A percentile compares a stretch with the other conserved stretches of the same genome.
phyloP scores from a whole-genome alignment of 73 alveolate genomes.

The Uronychia setigera region DNA sequence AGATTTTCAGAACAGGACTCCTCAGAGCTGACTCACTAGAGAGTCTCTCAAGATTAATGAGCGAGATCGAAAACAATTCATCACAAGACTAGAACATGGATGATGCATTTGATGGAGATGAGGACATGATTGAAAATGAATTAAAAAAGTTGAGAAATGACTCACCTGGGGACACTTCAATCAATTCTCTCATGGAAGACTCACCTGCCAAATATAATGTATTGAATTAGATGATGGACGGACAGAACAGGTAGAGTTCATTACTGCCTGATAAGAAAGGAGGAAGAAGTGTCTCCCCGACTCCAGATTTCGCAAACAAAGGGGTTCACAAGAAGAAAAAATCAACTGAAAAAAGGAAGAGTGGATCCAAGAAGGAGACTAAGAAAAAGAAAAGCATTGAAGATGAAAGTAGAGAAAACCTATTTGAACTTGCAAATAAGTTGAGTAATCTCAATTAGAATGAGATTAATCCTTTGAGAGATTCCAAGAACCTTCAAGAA shows the following conservation, averaged over 20 bases:
- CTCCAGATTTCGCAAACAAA: too few relatives aligned
- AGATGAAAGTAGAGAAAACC: constrained; percentile 18
- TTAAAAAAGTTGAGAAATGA: constrained; percentile 14
- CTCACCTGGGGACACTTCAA: constrained; percentile 61
- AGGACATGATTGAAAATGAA: constrained; percentile 38
- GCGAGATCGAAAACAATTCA: constrained; percentile 24
- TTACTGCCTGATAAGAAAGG: too few relatives aligned
- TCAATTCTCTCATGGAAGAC: constrained; percentile 65
- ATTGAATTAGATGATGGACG: constrained; percentile 41
- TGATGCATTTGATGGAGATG: constrained; percentile 53
- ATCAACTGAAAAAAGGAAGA: neutral
- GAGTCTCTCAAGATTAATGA: constrained; percentile 31
- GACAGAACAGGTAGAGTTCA: too few relatives aligned
- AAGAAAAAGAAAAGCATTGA: constrained; percentile 6
- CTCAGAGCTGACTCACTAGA: constrained; percentile 30
- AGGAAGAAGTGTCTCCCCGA: too few relatives aligned
- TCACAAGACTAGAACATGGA: constrained; percentile 4
- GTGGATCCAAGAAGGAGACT: neutral
- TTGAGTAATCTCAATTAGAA: constrained; percentile 10
- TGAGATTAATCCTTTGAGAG: too few relatives aligned
- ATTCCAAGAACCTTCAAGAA: neutral
- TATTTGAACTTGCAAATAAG: constrained; percentile 16
- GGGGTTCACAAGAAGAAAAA: too few relatives aligned
- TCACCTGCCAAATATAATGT: constrained; percentile 56
- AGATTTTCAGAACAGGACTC: constrained; percentile 44